Conservation (phyloP, 78 protist species). For the Mantamonas sphyraenae region DNA sequence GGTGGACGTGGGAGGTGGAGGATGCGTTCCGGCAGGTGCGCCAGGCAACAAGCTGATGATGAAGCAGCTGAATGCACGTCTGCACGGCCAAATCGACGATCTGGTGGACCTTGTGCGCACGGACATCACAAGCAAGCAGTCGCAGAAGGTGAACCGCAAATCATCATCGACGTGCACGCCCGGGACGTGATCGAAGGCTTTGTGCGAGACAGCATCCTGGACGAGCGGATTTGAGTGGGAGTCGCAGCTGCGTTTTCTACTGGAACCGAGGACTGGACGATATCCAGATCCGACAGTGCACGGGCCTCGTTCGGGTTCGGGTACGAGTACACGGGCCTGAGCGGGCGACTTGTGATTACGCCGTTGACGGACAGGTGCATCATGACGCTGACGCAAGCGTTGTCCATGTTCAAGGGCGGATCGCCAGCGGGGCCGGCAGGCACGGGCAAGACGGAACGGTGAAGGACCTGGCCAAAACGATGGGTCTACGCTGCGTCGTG, state of each 20-base stretch:
- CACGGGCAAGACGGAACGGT: slow-evolving; percentile 94
- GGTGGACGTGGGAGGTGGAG: slow-evolving; percentile 89
- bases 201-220: slow-evolving; percentile 74
- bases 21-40: slow-evolving; percentile 63
- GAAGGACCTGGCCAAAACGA: slow-evolving; percentile 81
- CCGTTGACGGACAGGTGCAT: slow-evolving; percentile 90
- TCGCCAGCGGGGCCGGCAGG: slow-evolving; percentile 95
- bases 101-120: slow-evolving; percentile 43
- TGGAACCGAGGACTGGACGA: slow-evolving; percentile 42
- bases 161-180: slow-evolving; percentile 87
- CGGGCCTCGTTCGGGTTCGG: slow-evolving; percentile 70
- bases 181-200: slow-evolving; percentile 79
- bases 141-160: slow-evolving; percentile 71
- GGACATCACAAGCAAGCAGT: background rate
- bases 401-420: slow-evolving; percentile 69
- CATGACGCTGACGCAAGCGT: slow-evolving; percentile 81
- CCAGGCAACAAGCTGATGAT: slow-evolving; percentile 54
- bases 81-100: slow-evolving; percentile 38
- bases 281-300: slow-evolving; percentile 65
- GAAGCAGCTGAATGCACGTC: slow-evolving; percentile 23
- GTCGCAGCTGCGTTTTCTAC: slow-evolving; percentile 81
- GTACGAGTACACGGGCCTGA: slow-evolving; percentile 87
- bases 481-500: slow-evolving; percentile 62
- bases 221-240: slow-evolving; percentile 89
- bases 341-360: slow-evolving; percentile 83